Evolutionary conservation across 192 early-diverging fungal species (phyloP).

Genomic region (Phlyctochytrium arcticum): DNA sequence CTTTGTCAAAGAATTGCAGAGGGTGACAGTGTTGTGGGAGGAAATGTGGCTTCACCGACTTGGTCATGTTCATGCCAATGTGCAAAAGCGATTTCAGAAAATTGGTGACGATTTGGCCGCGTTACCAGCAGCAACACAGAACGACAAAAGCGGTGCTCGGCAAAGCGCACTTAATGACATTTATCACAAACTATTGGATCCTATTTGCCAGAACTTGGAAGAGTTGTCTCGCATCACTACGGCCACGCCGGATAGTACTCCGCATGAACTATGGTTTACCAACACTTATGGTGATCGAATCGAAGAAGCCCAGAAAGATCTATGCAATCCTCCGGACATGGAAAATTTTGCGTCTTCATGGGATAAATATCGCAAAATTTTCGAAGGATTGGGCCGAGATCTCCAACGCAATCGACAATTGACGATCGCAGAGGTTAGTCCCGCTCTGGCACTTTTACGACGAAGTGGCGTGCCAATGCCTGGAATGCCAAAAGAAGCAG

Average conservation of each 20-base stretch:
- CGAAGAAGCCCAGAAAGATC: slow-evolving; percentile 39
- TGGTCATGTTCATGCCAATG: slow-evolving; percentile 51
- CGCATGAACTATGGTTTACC: slow-evolving; percentile 69
- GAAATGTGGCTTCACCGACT: slow-evolving; percentile 76
- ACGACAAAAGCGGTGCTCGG: too few species aligned
- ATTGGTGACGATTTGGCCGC: slow-evolving; percentile 49
- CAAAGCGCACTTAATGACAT: too few species aligned
- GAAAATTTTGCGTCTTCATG: slow-evolving; percentile 43
- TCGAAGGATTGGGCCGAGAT: slow-evolving; percentile 52
- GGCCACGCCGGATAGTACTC: slow-evolving; percentile 28
- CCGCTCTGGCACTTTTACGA: slow-evolving; percentile 47
- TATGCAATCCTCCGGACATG: slow-evolving; percentile 44
- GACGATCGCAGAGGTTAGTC: slow-evolving; percentile 54
- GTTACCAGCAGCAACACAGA: slow-evolving; percentile 30
- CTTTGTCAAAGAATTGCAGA: slow-evolving; percentile 54
- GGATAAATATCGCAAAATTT: slow-evolving; percentile 1
- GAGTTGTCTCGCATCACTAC: slow-evolving; percentile 47
- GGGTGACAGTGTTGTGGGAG: slow-evolving; percentile 76
- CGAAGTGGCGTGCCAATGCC: slow-evolving; percentile 53
- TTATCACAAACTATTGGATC: slow-evolving; percentile 54
- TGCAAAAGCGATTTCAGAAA: slow-evolving; percentile 48
- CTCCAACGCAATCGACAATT: slow-evolving; percentile 47
- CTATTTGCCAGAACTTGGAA: slow-evolving; percentile 53
- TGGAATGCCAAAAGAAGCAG: slow-evolving; percentile 15
- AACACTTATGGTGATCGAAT: slow-evolving; percentile 53